These are phyloP conservation scores for Naganishia sp. DNA, from an alignment of 1,284 basidiomycete species.

Conservation along the genomic window DNA sequence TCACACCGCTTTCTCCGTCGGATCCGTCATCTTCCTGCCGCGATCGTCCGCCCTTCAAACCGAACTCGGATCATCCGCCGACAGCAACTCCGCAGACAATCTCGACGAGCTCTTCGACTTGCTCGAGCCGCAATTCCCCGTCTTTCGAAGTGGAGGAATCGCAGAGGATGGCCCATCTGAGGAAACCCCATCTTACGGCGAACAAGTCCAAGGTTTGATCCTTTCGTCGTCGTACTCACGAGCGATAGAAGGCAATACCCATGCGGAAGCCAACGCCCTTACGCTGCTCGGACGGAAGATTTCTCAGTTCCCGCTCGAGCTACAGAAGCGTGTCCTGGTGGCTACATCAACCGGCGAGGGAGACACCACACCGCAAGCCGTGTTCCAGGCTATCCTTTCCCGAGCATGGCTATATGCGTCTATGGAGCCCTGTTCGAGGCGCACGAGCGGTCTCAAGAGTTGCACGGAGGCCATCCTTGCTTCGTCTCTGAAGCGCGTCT, in stretches of 20 bases:
- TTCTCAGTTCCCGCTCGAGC: neutral
- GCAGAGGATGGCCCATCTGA: conserved; percentile 4
- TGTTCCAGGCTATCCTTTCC: conserved; percentile 32
- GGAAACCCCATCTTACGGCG: conserved; percentile 15
- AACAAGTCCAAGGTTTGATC: conserved; percentile 50
- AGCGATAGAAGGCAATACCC: conserved; percentile 92
- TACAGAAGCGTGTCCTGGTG: neutral
- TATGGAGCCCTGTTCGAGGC: conserved; percentile 91
- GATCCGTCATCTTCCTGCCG: conserved; percentile 72
- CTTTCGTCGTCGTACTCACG: conserved; percentile 85
- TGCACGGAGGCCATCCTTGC: conserved; percentile 84
- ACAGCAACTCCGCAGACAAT: too few species aligned
- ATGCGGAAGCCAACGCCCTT: conserved; percentile 94
- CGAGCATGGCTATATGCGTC: conserved; percentile 73
- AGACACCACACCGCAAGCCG: neutral
- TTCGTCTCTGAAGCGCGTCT: conserved; percentile 71
- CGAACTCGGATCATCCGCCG: conserved; percentile 40
- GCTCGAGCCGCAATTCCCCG: conserved; percentile 42
- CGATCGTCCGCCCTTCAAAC: conserved; percentile 41
- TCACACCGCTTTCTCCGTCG: conserved; percentile 90
- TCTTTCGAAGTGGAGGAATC: conserved; percentile 33
- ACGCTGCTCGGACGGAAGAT: conserved; percentile 64
- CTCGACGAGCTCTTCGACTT: conserved; percentile 39
- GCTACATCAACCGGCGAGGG: neutral
- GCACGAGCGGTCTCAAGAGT: conserved; percentile 81